Evolutionary conservation across 2,329 filamentous ascomycete genomes (phyloP), one percentile per base, ranked within the genome.

Genomic region (Juglanconis oblonga): DNA sequence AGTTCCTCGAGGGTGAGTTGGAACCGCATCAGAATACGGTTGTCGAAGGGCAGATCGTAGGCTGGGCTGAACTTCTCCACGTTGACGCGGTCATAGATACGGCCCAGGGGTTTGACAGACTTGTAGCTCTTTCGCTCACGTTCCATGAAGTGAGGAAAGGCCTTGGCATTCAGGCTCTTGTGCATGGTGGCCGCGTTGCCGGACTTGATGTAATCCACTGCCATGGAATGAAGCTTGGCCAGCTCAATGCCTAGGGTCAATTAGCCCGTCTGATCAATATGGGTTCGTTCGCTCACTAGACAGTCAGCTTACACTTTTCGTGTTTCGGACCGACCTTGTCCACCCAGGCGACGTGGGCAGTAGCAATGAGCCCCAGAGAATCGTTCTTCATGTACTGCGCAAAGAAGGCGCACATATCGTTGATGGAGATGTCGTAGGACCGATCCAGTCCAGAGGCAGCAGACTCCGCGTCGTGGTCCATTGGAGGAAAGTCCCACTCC

Each of bases 131-230:
- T 76, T 45, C 77, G 65, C 14, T 76, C 80, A 69, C 87, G 92
- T 70, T 92, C 89, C 87, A 96, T 94, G 70, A 94, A 98, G 71
- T 97, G 94, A 0, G 92, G 95, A 83, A 86, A 96, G 57, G 67
- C 76, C 5, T 67, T 77, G 0, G 90, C 87, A n/a, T 79, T 77
- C 4, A 95, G 76, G 0, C 80, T 76, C 44, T 77, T 74, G 6
- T 79, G 77, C 78, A 96, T 89, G 24, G 81, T 75, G 0, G 93
- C 94, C 0, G 90, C 84, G 9, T 88, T 81, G 0, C 95, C 95
- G 1, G 91, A 94, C 76, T 99, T 99, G 49, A 91, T 87, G 70
- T 95, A 99, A 72, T 99, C 95, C 1, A 99, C 95, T 0, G 95
- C 94, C 66, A 87, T 86, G 0, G 95, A 98, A 71, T 99, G 95